Evolutionary conservation across 2,329 filamentous ascomycete species (phyloP), one percentile per base, ranked within the genome.

Genomic region (Colletotrichum brevisporum): DNA sequence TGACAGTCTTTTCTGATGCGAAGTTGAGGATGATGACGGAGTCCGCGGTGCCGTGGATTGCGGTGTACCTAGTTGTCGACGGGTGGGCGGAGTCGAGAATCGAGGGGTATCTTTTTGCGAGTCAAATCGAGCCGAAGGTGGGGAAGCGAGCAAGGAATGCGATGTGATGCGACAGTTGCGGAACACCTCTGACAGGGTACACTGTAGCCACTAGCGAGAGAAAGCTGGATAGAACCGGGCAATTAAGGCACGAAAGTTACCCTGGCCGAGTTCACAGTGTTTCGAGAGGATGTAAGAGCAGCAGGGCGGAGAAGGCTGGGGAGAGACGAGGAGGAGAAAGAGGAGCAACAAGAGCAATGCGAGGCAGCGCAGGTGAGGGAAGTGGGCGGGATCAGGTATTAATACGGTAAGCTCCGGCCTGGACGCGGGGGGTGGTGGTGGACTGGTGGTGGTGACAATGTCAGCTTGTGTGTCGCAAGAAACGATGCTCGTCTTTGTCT

Each of bases 141-240:
- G 67, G 67, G 67, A 71, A 70, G 57, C 53, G 47, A 67, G 57
- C 67, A 70, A 65, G 67, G 67, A 70, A 65, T 65, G 41, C 62
- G 50, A 71, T 67, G 67, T 58, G 62, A 70, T 70, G 63, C 67
- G 70, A 67, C 67, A 70, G 48, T 61, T 67, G 58, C 67, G 67
- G 62, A 67, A 69, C 67, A 66, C 2, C 31, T 36, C 31, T 36
- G 67, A 69, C 63, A 60, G 61, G 67, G 63, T 36, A 36, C 31
- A 10, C 31, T 36, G 31, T 56, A 61, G 21, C 21, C 21, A 24
- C 21, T 24, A 24, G 67, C 51, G 62, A 66, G 62, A 53, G 63
- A 12, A 12, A 43, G 47, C 31, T 36, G 31, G 31, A 9, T 10
- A 36, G 31, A 10, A 36, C 31, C 31, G 31, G 31, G 10, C 31